phyloP scores from a whole-genome alignment of 352 stramenopile species.

The Phytophthora tentaculata region DNA sequence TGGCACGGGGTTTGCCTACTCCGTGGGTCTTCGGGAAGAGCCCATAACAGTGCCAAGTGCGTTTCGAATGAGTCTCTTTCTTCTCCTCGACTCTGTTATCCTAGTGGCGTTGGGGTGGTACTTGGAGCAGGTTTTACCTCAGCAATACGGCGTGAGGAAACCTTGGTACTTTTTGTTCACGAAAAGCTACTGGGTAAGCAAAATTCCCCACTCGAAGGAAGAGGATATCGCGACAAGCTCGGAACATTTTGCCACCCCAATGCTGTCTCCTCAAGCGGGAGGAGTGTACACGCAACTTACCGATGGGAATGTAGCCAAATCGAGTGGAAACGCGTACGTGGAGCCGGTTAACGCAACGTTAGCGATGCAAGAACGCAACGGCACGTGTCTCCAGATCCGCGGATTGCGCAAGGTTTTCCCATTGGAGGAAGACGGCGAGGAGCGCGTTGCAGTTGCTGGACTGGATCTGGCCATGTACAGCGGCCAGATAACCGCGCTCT shows the following conservation, averaged over 20 bases:
- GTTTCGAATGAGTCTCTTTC: conserved; percentile 59
- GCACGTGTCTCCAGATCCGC: conserved; percentile 50
- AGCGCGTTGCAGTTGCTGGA: conserved; percentile 82
- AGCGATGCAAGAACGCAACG: conserved; percentile 45
- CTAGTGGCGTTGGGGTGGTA: conserved; percentile 91
- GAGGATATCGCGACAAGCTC: neutral
- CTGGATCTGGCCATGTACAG: conserved; percentile 92
- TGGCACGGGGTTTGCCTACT: conserved; percentile 68
- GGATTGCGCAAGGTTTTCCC: conserved; percentile 72
- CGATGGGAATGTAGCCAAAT: neutral
- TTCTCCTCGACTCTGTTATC: conserved; percentile 83
- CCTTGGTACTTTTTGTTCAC: conserved; percentile 92
- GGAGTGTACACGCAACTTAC: conserved; percentile 27
- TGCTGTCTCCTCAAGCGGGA: conserved; percentile 32
- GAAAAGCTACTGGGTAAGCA: conserved; percentile 44
- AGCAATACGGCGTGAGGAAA: conserved; percentile 87
- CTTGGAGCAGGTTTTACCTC: conserved; percentile 92
- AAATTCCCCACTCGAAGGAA: conserved; percentile 1
- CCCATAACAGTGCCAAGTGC: conserved; percentile 56
- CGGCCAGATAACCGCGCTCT: conserved; percentile 92
- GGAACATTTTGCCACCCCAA: neutral
- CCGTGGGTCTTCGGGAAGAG: conserved; percentile 43
- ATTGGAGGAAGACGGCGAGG: conserved; percentile 53
- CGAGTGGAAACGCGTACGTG: conserved; percentile 19
- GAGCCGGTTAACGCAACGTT: conserved; percentile 56